Base-by-base conservation (phyloP, 164 flowering plant genomes). In the Malania oleifera region DNA sequence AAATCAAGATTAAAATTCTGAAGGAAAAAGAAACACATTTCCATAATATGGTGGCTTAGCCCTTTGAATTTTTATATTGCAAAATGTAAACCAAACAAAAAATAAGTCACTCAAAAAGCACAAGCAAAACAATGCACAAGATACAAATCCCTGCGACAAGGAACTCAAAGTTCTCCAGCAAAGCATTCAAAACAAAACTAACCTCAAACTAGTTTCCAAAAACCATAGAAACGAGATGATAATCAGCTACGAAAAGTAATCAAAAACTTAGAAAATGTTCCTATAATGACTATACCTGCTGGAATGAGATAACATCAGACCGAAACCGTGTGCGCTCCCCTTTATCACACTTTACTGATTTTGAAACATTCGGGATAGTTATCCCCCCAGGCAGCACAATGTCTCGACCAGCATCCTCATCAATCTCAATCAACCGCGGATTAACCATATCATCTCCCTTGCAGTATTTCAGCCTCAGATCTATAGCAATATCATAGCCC, bases 291-390 rank as follows among this genome's bases (percentile, higher is more conserved):
- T 17, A 37, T 63, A 89, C 98, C 89, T 89, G 96, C 46, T 86
- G 96, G 66, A 93, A 93, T 25, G 95, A 70, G 34, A 90, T 82
- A 52, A 84, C 89, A 70, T 90, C 97, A 18, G 98, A 86, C 52
- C 89, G 76, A 73, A 88, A 86, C 56, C 97, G 70, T 25, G 80
- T 86, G 58, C 96, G 79, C 60, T 93, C 98, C 34, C 98, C 98
- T 76, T 93, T 93, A 66, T 93, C 98, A 54, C 96, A 93, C 54
- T 86, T 87, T 15, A 93, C 90, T 0, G 85, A 84, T 57, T 77
- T 82, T 5, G 97, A 63, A 7, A 86, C 97, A 59, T 79, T 70
- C 0, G 81, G 73, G 1, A 93, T 73, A 7, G 66, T 31, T 50
- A 84, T 64, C 5, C 96, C 98, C 52, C 91, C 92, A 22, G 96